Evolutionary conservation across 805 yeast species (phyloP).

Genomic region (Candida odintsovae): DNA sequence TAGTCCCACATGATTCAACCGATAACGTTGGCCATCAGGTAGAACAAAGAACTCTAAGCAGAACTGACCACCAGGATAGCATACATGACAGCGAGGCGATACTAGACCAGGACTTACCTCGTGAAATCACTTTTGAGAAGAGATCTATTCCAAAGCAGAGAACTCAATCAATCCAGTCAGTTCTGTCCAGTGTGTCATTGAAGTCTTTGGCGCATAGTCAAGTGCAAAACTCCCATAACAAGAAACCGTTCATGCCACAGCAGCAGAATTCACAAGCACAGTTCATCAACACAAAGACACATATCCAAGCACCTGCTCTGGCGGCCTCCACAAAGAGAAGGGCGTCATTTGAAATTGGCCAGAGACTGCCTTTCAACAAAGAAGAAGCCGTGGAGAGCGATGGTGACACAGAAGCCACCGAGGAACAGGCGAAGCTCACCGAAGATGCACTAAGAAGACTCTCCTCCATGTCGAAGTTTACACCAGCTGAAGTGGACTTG

Average conservation of each 20-base stretch:
- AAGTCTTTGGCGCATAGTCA: conserved; percentile 53
- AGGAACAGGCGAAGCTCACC: conserved; percentile 30
- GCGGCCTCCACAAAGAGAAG: conserved; percentile 29
- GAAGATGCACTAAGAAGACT: conserved; percentile 34
- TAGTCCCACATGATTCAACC: neutral
- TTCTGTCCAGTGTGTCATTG: conserved; percentile 54
- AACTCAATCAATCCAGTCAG: conserved; percentile 35
- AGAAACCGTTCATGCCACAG: conserved; percentile 9
- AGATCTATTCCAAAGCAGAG: conserved; percentile 51
- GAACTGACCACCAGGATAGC: neutral
- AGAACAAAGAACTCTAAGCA: neutral
- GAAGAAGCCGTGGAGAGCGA: conserved; percentile 22
- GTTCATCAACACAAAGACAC: conserved; percentile 27
- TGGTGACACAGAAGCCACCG: conserved; percentile 25
- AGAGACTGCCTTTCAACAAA: conserved; percentile 30
- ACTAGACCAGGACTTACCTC: conserved; percentile 57
- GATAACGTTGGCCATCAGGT: neutral
- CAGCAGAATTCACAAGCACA: conserved; percentile 16
- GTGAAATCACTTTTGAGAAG: conserved; percentile 58
- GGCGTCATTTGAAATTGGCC: conserved; percentile 26
- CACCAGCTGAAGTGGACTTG: conserved; percentile 24
- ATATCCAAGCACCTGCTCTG: conserved; percentile 37
- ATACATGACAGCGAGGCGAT: neutral
- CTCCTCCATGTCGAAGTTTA: conserved; percentile 24
- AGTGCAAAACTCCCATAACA: conserved; percentile 17